Conservation (phyloP, 805 yeast species). For the Kluyveromyces aestuarii region DNA sequence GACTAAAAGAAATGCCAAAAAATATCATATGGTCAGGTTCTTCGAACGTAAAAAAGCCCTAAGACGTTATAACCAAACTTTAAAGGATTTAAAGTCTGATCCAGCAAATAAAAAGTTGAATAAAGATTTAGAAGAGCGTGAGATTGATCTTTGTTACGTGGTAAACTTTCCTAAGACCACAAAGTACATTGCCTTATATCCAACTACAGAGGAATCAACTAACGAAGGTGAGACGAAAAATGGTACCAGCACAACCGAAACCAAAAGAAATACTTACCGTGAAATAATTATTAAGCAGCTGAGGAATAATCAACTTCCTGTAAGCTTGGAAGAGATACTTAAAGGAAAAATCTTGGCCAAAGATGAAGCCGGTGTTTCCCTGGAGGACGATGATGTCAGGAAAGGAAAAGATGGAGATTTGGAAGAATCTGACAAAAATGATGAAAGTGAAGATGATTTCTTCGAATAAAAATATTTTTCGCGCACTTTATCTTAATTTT, state of each 20-base stretch:
- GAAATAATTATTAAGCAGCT: slow-evolving; percentile 44
- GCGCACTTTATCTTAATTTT: neutral
- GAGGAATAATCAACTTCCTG: slow-evolving; percentile 45
- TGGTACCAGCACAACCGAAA: slow-evolving; percentile 36
- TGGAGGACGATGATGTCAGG: slow-evolving; percentile 8
- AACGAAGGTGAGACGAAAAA: slow-evolving; percentile 28
- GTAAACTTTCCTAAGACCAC: slow-evolving; percentile 68
- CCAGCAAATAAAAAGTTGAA: slow-evolving; percentile 21
- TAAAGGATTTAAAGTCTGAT: slow-evolving; percentile 24
- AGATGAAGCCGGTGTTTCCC: slow-evolving; percentile 17
- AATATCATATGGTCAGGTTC: slow-evolving; percentile 89
- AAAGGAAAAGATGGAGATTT: slow-evolving; percentile 14
- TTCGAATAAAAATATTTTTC: slow-evolving; percentile 27
- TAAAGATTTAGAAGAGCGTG: slow-evolving; percentile 39
- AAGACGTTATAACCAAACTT: slow-evolving; percentile 49
- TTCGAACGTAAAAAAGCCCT: slow-evolving; percentile 83
- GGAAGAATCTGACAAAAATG: slow-evolving; percentile 10
- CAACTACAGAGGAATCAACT: slow-evolving; percentile 26
- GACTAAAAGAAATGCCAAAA: slow-evolving; percentile 48
- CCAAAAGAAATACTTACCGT: slow-evolving; percentile 39
- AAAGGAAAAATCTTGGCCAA: slow-evolving; percentile 27
- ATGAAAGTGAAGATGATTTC: slow-evolving; percentile 32
- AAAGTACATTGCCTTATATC: slow-evolving; percentile 74
- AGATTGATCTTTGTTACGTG: slow-evolving; percentile 66
- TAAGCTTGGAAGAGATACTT: slow-evolving; percentile 41